A percentile compares a stretch with the other conserved stretches of the same genome.
Evolutionary conservation across 192 early-diverging fungal species (phyloP).

Genomic region (Pecoramyces ruminantium): DNA sequence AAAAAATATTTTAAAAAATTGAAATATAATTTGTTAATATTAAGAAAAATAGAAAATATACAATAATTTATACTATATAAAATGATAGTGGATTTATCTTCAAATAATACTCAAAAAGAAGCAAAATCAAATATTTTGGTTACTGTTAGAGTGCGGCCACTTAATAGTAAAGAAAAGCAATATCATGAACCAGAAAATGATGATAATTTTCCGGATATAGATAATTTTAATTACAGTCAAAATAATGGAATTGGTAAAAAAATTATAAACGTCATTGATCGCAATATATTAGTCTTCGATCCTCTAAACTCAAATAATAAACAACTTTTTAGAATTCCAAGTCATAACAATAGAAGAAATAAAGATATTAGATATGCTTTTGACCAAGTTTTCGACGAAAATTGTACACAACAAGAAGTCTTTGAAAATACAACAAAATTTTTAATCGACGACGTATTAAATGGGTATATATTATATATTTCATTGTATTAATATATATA

Average conservation of each 20-base stretch:
- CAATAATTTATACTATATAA: no score
- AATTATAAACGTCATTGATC: not conserved
- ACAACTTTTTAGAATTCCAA: not conserved
- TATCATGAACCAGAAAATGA: not conserved
- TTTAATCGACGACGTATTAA: not conserved
- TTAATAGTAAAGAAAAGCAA: not conserved
- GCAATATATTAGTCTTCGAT: not conserved
- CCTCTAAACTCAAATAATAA: not conserved
- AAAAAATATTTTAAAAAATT: no score
- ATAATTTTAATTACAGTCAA: not conserved
- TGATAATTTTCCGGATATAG: not conserved
- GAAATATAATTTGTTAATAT: no score
- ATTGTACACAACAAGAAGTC: conserved; percentile 48
- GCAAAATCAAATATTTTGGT: not conserved
- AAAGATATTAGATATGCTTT: conserved; percentile 57
- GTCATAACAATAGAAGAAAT: conserved; percentile 15
- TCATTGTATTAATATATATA: no score
- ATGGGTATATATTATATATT: not conserved
- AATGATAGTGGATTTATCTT: not conserved
- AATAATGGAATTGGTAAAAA: not conserved
- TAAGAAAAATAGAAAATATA: no score
- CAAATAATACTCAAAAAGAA: not conserved
- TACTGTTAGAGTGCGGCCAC: not conserved
- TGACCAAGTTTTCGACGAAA: conserved; percentile 59
- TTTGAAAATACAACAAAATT: conserved; percentile 7